Evolutionary conservation across 208 protist species (phyloP).

Genomic region (Acanthamoeba rhysodes): DNA sequence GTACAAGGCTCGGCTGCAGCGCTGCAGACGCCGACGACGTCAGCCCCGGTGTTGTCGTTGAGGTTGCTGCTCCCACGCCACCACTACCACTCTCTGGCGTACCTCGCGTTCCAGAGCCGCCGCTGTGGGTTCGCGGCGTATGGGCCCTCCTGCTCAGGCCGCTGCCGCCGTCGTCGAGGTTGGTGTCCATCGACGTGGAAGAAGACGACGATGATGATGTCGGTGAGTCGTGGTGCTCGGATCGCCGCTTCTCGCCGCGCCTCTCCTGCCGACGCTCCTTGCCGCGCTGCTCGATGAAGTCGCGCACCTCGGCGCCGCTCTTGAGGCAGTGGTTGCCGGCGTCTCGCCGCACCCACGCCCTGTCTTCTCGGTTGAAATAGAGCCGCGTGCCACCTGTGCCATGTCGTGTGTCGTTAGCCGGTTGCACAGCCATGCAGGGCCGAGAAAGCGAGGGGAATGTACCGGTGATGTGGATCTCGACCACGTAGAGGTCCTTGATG

Average conservation of each 20-base stretch:
- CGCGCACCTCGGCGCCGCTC: conserved; percentile 30
- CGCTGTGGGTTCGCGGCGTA: too few species aligned
- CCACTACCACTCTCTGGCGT: too few species aligned
- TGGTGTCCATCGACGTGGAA: background rate
- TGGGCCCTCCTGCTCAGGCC: background rate
- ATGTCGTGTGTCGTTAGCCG: too few species aligned
- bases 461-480: conserved; percentile 51
- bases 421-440: too few species aligned
- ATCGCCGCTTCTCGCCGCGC: conserved; percentile 20
- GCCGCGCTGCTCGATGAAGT: conserved; percentile 47
- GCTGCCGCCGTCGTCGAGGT: background rate
- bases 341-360: conserved; percentile 22
- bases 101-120: too few species aligned
- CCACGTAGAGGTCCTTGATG: conserved; percentile 50
- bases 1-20: background rate
- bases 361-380: conserved; percentile 54
- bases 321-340: conserved; percentile 60
- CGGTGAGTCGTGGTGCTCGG: background rate
- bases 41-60: background rate
- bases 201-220: background rate
- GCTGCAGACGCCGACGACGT: background rate
- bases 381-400: background rate
- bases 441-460: too few species aligned
- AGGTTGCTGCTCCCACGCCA: background rate
- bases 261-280: conserved; percentile 1